phyloP scores from a whole-genome alignment of 2,329 filamentous ascomycete genomes.

The Chaetomiaceae sp. region DNA sequence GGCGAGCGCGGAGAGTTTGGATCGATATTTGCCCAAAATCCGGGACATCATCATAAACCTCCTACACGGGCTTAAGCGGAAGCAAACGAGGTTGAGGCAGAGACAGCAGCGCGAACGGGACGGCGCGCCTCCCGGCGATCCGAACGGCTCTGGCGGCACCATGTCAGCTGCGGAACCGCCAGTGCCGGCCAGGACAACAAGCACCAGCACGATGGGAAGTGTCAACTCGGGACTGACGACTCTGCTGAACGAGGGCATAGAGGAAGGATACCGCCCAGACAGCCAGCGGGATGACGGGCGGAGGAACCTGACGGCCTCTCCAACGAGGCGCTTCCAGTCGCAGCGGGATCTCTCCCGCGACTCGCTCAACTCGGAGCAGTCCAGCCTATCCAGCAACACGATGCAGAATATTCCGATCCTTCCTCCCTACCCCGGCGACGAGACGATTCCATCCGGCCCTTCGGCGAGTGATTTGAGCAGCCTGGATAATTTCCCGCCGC shows the following conservation, averaged over 20 bases:
- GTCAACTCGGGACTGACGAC: slow-evolving; percentile 51
- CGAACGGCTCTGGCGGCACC: slow-evolving; percentile 22
- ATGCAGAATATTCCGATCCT: slow-evolving; percentile 72
- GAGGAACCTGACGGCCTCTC: slow-evolving; percentile 35
- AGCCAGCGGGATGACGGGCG: slow-evolving; percentile 31
- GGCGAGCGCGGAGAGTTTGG: slow-evolving; percentile 85
- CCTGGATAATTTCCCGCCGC: slow-evolving; percentile 62
- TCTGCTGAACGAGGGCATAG: slow-evolving; percentile 54
- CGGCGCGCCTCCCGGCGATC: slow-evolving; percentile 27
- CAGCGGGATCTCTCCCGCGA: slow-evolving; percentile 47
- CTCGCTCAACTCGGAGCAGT: slow-evolving; percentile 52
- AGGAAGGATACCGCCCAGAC: slow-evolving; percentile 43
- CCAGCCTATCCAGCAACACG: slow-evolving; percentile 65
- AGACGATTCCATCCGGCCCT: slow-evolving; percentile 43
- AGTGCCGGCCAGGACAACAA: slow-evolving; percentile 48
- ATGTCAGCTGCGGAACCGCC: slow-evolving; percentile 32
- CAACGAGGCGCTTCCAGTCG: slow-evolving; percentile 40
- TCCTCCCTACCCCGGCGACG: slow-evolving; percentile 62
- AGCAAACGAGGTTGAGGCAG: slow-evolving; percentile 79
- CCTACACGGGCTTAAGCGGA: slow-evolving; percentile 90
- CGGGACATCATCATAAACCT: slow-evolving; percentile 98
- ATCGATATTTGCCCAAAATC: slow-evolving; percentile 88
- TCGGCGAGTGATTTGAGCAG: slow-evolving; percentile 44
- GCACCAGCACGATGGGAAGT: slow-evolving; percentile 53
- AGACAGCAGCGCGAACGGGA: slow-evolving; percentile 54